Evolutionary conservation across 129 eudicot species (phyloP), one percentile per base, ranked within the genome.

Genomic region (Chrysanthemum lavandulifolium): DNA sequence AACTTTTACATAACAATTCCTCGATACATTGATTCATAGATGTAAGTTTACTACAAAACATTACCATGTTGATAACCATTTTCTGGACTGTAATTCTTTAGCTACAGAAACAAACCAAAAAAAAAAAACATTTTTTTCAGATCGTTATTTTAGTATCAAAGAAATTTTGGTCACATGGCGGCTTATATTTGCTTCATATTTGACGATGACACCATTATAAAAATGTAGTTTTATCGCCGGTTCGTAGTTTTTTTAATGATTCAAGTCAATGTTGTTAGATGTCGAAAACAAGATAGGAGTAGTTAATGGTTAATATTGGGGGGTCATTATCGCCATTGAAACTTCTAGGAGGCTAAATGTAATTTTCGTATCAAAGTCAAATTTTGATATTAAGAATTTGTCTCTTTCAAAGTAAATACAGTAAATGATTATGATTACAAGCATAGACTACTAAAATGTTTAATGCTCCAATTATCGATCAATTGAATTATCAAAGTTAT

Each of bases 1-100:
- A 83, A 84, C 40, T 73, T 53, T 64, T 47, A 21, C 62, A 15
- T 31, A 59, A 29, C 45, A 29, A 47, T 67, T 68, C 65, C 18
- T 75, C 10, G 27, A 68, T 51, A 56, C 65, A 40, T 40, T 40
- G 47, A 40, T 40, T 40, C 47, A 40, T 40, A 40, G 47, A 40
- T 40, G 47, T 40, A 40, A 40, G 47, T 40, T 40, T 40, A 6
- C 47, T 40, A 40, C 47, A 40, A 40, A 40, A 40, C 10, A 40
- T 40, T 40, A 40, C 10, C 10, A 40, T 2, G 47, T 40, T 40
- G 9, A 40, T 40, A 40, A 40, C 47, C 47, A 6, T 40, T 40
- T 40, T 40, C 47, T 40, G 47, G 47, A 40, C 10, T 40, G 47
- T 40, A 40, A 6, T 6, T 40, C 10, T 6, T 40, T 40, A 40